Evolutionary conservation across 1,284 basidiomycete genomes (phyloP), one percentile per base, ranked within the genome.

Genomic region (Ganoderma meredithae): DNA sequence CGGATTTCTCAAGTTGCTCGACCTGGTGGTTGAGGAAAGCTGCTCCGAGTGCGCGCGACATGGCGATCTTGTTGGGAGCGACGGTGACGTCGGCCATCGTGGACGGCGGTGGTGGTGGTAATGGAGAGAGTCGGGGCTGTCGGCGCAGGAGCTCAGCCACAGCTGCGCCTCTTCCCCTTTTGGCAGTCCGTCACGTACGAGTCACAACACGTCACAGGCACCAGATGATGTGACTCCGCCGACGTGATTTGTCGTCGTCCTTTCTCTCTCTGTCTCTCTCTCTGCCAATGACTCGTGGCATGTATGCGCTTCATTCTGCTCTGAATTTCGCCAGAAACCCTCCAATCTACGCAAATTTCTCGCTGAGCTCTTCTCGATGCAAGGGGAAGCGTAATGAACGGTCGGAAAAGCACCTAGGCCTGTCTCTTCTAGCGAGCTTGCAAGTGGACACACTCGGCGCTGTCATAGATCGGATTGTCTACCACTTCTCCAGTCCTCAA

Each of bases 11-110:
- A 65, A 95, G 87, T 74, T 94, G 90, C 73, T 94, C 91, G 55
- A 95, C 93, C 75, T 94, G 91, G 72, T 95, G 92, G 73, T 85
- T 91, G 65, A 95, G 84, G 79, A 94, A 94, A 3, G 93, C 93
- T 41, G 93, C 92, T 22, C 93, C 93, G 47, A 95, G 86, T 0
- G 93, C 92, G 70, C 89, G 87, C 66, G 93, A 94, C 90, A 95
- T 91, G 65, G 91, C 91, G 55, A 90, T 76, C 77, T 90, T 91
- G 79, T 85, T 88, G 25, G 76, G 64, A 3, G 73, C 73, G 62
- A 75, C 68, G 59, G 69, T 72, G 12, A 75, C 68, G 55, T 76
- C 75, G 65, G 73, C 72, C 67, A 68, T 71, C 19, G 62, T 65
- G 40, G 66, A 65, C 63, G 44, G 63, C 62, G 66, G 68, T 68